Percentiles rank a stretch among this genome's conserved stretches.
These are phyloP conservation scores for Calocera cornea DNA, from an alignment of 768 basidiomycete genomes.

Conservation along the genomic window DNA sequence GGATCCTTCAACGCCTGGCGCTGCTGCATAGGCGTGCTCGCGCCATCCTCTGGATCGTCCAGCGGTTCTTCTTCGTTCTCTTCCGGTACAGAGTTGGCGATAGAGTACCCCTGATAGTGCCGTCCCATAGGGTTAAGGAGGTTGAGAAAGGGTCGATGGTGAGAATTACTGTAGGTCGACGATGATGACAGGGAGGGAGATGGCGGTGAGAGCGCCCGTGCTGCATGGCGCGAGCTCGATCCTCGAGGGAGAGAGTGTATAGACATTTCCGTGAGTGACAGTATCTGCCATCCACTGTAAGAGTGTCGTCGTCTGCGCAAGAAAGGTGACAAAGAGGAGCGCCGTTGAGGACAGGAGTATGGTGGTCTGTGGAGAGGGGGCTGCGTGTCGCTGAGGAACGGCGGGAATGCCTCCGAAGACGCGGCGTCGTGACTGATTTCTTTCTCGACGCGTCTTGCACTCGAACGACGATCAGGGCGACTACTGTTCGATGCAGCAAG, in stretches of 20 bases:
- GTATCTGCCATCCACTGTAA: neutral
- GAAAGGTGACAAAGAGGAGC: neutral
- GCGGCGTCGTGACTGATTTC: constrained; percentile 1
- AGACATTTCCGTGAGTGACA: neutral
- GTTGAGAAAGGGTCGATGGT: constrained; percentile 53
- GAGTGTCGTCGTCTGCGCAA: neutral
- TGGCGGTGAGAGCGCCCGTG: neutral
- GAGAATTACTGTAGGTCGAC: neutral
- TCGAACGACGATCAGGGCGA: neutral
- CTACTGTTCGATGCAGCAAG: neutral
- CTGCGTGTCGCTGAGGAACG: neutral
- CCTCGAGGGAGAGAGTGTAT: neutral
- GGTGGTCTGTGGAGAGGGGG: neutral
- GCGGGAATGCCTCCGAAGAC: constrained; percentile 3
- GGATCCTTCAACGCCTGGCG: neutral
- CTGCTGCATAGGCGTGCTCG: neutral
- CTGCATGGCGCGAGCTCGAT: neutral
- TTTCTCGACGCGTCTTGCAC: constrained; percentile 4
- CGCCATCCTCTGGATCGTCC: constrained; percentile 20
- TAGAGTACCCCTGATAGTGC: constrained; percentile 63
- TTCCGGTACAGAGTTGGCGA: constrained; percentile 54
- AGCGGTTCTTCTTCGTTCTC: constrained; percentile 47
- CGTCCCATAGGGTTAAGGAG: constrained; percentile 71
- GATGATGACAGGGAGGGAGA: neutral
- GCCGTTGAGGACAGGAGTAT: neutral